Evolutionary conservation across 2,329 filamentous ascomycete species (phyloP), one percentile per base, ranked within the genome.

Genomic region (Ophiostoma populinum): DNA sequence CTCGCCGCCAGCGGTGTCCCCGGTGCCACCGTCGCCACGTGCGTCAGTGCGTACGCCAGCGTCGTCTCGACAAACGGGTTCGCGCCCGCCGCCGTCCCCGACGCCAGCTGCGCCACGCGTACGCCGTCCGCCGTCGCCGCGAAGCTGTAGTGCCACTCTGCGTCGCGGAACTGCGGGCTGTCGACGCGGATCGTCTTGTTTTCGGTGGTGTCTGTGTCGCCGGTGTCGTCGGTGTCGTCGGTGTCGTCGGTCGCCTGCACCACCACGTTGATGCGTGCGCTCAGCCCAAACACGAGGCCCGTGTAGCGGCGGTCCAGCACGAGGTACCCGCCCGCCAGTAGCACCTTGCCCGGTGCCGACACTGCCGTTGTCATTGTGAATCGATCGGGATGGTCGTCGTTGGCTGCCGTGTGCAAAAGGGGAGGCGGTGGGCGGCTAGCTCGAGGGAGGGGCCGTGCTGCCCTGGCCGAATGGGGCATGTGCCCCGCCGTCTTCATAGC

Each of bases 61-160:
- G 90, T 80, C 9, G 83, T 92, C 60, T 95, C 85, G 43, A 98
- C 80, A 55, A 98, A 98, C 11, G 75, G 72, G 52, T 98, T 98
- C 40, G 55, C 45, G 47, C 48, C 55, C 40, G 63, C 58, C 27
- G 48, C 50, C 4, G 55, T 48, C 45, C 63, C 65, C 81, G 70
- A 67, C 52, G 75, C 70, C 50, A 86, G 61, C 57, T 92, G 82
- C 16, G 77, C 80, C 35, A 92, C 76, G 44, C 73, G 70, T 43
- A 92, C 76, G 29, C 83, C 86, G n/a, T n/a, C 80, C 81, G 40
- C 75, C 69, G 29, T 74, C 62, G n/a, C 68, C 68, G 29, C 70
- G 51, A 87, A 81, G 12, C 76, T 73, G 58, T 94, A 95, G 41
- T 79, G 71, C 90, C 90, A 98, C 45, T 77, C 66, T 3, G 86